Evolutionary conservation across 2,329 filamentous ascomycete genomes (phyloP).

Genomic region (Fusarium abutilonis): DNA sequence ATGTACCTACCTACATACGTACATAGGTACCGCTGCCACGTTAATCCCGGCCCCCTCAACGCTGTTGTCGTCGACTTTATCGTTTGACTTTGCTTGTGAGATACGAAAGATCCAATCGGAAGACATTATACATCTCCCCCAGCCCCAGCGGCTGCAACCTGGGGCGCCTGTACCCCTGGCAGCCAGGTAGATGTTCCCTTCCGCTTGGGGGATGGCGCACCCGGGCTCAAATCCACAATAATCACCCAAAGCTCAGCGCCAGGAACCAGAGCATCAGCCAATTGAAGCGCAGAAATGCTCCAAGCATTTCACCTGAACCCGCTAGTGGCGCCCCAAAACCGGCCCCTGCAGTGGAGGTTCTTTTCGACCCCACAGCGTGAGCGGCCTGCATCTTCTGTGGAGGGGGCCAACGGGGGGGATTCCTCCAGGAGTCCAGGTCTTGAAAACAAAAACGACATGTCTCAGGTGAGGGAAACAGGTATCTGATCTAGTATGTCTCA

Average conservation of each 20-base stretch:
- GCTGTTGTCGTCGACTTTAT: conserved; percentile 18
- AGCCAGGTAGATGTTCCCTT: conserved; percentile 2
- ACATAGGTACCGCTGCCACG: conserved; percentile 22
- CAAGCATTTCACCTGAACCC: conserved; percentile 27
- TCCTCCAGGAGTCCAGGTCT: not conserved
- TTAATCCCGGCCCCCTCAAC: conserved; percentile 4
- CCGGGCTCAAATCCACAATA: conserved; percentile 6
- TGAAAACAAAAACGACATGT: conserved; percentile 27
- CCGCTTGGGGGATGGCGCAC: conserved; percentile 11
- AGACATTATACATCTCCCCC: conserved; percentile 3
- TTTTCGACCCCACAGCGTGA: conserved; percentile 3
- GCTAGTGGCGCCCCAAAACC: conserved; percentile 29
- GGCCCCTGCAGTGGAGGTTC: conserved; percentile 38
- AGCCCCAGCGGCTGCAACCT: not conserved
- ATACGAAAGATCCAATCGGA: conserved; percentile 29
- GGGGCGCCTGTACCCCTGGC: conserved; percentile 24
- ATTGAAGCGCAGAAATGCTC: conserved; percentile 5
- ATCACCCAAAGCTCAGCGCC: conserved; percentile 14
- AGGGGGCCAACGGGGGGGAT: not conserved
- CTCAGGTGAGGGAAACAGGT: conserved; percentile 14
- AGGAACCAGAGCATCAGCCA: conserved; percentile 20
- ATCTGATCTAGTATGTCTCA: conserved; percentile 2
- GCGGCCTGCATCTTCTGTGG: not conserved
- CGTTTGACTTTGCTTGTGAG: conserved; percentile 11
- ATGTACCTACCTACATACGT: no score